These are phyloP conservation scores for Acidomyces sp. DNA, from an alignment of 495 filamentous ascomycete genomes.

Conservation along the genomic window DNA sequence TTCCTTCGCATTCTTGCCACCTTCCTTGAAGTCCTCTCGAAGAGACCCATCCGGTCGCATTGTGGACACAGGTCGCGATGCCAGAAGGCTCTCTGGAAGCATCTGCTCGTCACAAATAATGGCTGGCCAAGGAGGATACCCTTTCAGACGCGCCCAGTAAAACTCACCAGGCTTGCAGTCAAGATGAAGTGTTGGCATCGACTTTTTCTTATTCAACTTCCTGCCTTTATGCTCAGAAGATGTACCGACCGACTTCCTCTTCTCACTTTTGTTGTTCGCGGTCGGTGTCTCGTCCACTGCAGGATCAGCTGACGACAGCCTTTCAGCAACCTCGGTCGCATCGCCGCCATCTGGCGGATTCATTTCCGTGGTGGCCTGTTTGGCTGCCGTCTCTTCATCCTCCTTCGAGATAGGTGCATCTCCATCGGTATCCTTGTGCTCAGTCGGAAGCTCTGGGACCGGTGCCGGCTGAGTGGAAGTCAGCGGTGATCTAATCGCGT, in stretches of 20 bases:
- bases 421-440: constrained; percentile 10
- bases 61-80: constrained; percentile 66
- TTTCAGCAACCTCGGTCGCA: constrained; percentile 12
- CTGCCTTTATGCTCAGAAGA: constrained; percentile 58
- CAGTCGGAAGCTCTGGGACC: constrained; percentile 9
- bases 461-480: constrained; percentile 12
- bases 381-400: constrained; percentile 17
- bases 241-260: constrained; percentile 57
- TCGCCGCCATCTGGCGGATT: constrained; percentile 16
- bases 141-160: constrained; percentile 76
- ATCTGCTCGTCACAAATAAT: constrained; percentile 88
- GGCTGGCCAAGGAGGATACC: constrained; percentile 79
- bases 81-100: constrained; percentile 59
- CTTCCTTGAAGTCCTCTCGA: constrained; percentile 69
- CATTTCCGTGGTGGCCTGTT: constrained; percentile 19
- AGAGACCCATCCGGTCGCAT: constrained; percentile 67
- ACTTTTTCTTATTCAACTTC: constrained; percentile 75
- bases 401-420: constrained; percentile 10
- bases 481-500: constrained; percentile 5
- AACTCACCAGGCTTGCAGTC: constrained; percentile 75
- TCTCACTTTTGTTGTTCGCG: constrained; percentile 30
- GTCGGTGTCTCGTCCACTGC: constrained; percentile 24
- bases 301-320: constrained; percentile 4
- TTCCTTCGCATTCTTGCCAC: constrained; percentile 66
- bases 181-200: constrained; percentile 55